A percentile compares a stretch with the other conserved stretches of the same genome.
These are phyloP conservation scores for Tuber borchii DNA, from an alignment of 495 filamentous ascomycete species.

Conservation along the genomic window DNA sequence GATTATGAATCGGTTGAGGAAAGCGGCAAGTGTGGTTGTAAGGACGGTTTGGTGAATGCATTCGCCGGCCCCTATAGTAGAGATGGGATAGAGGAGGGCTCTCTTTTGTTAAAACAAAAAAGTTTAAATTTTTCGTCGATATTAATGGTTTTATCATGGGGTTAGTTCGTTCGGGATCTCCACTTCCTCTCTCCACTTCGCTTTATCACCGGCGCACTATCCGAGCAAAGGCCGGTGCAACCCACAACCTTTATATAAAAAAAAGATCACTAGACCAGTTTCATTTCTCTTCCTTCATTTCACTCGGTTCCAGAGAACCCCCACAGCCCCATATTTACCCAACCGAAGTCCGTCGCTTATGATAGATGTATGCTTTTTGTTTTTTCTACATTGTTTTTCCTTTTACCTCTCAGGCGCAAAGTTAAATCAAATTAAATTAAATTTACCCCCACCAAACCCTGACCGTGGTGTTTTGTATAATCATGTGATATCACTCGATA, in stretches of 20 bases:
- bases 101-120: background rate
- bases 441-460: background rate
- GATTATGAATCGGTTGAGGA: constrained; percentile 90
- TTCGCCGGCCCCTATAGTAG: background rate
- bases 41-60: constrained; percentile 20
- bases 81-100: background rate
- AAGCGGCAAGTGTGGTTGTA: constrained; percentile 58
- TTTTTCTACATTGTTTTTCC: background rate
- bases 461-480: background rate
- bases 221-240: background rate
- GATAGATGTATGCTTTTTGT: background rate
- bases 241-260: background rate
- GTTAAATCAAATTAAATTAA: background rate
- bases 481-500: background rate
- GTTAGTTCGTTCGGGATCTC: background rate
- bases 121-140: background rate
- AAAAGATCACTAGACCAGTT: background rate
- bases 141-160: background rate
- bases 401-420: background rate
- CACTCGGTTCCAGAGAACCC: background rate
- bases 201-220: background rate
- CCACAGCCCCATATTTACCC: background rate
- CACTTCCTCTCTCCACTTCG: background rate
- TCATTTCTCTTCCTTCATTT: background rate
- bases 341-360: background rate